Evolutionary conservation across 176 grass and related monocot species (phyloP), one percentile per base, ranked within the genome.

Genomic region (Carex pumila): DNA sequence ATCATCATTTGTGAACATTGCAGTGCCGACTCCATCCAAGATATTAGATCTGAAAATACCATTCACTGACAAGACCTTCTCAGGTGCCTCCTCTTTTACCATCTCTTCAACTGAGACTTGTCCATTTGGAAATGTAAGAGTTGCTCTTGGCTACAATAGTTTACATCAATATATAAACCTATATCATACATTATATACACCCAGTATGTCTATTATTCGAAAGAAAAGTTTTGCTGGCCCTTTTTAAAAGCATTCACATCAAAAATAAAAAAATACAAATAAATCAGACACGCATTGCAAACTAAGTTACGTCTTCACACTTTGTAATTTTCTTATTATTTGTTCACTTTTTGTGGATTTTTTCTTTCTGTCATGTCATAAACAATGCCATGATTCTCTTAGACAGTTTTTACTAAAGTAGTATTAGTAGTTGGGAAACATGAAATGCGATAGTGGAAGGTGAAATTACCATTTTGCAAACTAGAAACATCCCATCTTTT

Each of bases 101-200:
- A 34, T 85, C 86, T 95, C 90, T 79, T 91, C 89, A 30, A 99
- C 71, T 76, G 91, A 94, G 75, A 99, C 86, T 93, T 93, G 83
- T 83, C 96, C 96, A 70, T 95, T 84, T 43, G 96, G 96, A 71
- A 95, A 95, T 64, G 25, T 85, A 53, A 95, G 49, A 34, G 85
- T 99, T 73, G 93, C 87, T 86, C 80, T 95, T 77, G 96, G 96
- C 96, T 99, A 87, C 71, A 89, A 47, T 22, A 78, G 73, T 78
- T 77, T 78, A 78, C 81, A 80, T 12, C 36, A 85, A 49, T 58
- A 79, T 79, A 79, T 56, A 49, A 73, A 18, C 54, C 62, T 87
- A 69, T 39, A 64, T 86, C 79, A 78, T 63, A 88, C 37, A 79
- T 71, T 21, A 61, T 47, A 79, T 15, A 43, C 22, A 22, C 56